phyloP scores from a whole-genome alignment of 2,329 filamentous ascomycete genomes.

The Cladorrhinum sp. region DNA sequence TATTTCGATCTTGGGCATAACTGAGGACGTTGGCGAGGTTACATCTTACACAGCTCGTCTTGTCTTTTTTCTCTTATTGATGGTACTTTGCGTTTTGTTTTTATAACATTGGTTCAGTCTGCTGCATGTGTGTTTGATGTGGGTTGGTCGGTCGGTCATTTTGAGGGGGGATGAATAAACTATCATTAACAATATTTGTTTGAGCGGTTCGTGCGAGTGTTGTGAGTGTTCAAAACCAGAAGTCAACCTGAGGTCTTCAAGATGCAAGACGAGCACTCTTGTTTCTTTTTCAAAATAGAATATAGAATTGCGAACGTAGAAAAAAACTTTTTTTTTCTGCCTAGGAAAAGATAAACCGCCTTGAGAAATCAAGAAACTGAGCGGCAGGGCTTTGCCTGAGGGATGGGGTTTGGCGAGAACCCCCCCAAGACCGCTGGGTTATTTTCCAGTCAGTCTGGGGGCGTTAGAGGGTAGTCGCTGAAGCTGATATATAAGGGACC shows the following conservation, averaged over 20 bases:
- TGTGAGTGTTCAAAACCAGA: not conserved
- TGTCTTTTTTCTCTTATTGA: constrained; percentile 18
- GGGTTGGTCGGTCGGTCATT: not conserved
- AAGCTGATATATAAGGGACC: not conserved
- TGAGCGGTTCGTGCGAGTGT: not conserved
- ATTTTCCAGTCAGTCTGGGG: not conserved
- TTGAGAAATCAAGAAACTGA: too few species aligned
- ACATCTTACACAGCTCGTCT: constrained; percentile 14
- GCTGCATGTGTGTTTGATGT: not conserved
- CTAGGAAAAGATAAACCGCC: too few species aligned
- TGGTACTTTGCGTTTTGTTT: constrained; percentile 12
- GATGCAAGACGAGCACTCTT: too few species aligned
- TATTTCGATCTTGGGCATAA: constrained; percentile 31
- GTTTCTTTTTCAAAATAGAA: too few species aligned
- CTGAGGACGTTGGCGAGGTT: constrained; percentile 18
- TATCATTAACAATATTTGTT: not conserved
- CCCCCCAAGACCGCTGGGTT: not conserved
- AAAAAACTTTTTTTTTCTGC: too few species aligned
- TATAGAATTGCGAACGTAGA: too few species aligned
- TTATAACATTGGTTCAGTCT: constrained; percentile 1
- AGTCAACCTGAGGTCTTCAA: not conserved
- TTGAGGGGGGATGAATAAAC: not conserved
- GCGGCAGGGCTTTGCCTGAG: too few species aligned
- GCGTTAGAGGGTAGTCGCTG: not conserved
- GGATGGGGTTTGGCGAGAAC: too few species aligned